Conservation (phyloP, 2,329 filamentous ascomycete genomes). For the Acrodontium crateriforme region DNA sequence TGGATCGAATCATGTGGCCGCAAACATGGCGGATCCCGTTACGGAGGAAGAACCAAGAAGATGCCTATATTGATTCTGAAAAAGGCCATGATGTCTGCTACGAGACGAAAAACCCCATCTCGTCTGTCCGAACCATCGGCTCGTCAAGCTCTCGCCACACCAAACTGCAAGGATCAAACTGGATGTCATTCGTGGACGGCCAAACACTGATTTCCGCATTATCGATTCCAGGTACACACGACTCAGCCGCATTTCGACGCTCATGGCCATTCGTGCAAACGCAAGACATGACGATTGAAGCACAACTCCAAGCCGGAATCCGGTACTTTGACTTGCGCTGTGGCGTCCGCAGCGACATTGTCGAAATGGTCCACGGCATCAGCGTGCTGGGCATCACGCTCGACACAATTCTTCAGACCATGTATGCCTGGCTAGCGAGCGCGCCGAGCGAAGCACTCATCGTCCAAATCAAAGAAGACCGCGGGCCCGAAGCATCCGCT, state of each 20-base stretch:
- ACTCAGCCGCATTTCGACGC: slow-evolving; percentile 22
- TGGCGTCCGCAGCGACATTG: slow-evolving; percentile 17
- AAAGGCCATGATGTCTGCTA: no score
- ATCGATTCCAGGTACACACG: slow-evolving; percentile 24
- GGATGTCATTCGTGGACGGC: slow-evolving; percentile 17
- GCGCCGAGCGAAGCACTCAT: slow-evolving; percentile 20
- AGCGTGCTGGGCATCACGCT: slow-evolving; percentile 19
- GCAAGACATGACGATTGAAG: slow-evolving; percentile 16
- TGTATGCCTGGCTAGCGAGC: slow-evolving; percentile 18
- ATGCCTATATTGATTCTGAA: no score
- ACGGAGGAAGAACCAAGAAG: no score
- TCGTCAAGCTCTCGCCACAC: no score
- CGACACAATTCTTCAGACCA: slow-evolving; percentile 13
- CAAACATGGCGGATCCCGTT: no score
- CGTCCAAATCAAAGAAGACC: slow-evolving; percentile 23
- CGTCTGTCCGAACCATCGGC: no score
- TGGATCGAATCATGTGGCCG: no score
- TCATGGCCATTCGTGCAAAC: slow-evolving; percentile 22
- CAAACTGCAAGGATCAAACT: slow-evolving; percentile 3
- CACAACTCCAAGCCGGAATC: slow-evolving; percentile 22
- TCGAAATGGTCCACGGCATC: slow-evolving; percentile 24
- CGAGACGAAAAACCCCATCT: no score
- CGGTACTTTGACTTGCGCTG: slow-evolving; percentile 25
- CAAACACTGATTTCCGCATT: slow-evolving; percentile 15
- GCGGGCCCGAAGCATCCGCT: slow-evolving; percentile 17